Conservation (phyloP, 768 basidiomycete genomes). For the Sarcodon sp. region DNA sequence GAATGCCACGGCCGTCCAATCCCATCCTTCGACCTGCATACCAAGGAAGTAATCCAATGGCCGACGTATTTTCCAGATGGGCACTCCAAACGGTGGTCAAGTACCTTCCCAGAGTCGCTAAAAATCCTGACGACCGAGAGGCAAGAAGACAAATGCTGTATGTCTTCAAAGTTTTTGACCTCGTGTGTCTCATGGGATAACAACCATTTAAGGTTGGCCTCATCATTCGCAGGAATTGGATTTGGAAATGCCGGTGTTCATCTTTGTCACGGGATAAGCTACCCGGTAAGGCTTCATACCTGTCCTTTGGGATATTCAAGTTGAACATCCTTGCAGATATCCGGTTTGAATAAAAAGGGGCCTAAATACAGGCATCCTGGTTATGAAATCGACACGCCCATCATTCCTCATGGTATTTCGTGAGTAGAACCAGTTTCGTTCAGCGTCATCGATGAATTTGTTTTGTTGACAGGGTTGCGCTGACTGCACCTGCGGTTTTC, state of each 20-base stretch:
- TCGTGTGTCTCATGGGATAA: neutral
- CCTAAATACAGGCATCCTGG: slow-evolving; percentile 88
- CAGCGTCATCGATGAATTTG: neutral
- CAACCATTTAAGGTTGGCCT: slow-evolving; percentile 47
- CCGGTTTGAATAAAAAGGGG: slow-evolving; percentile 88
- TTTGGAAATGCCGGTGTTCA: slow-evolving; percentile 93
- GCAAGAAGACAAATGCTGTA: slow-evolving; percentile 89
- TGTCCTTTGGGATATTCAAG: neutral
- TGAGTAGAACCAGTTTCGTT: slow-evolving; percentile 13
- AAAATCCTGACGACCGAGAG: slow-evolving; percentile 65
- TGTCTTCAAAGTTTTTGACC: slow-evolving; percentile 9
- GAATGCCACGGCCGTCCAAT: slow-evolving; percentile 80
- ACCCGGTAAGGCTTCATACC: slow-evolving; percentile 41
- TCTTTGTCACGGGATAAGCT: slow-evolving; percentile 82
- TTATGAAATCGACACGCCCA: slow-evolving; percentile 73
- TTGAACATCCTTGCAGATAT: slow-evolving; percentile 40
- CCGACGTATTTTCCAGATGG: slow-evolving; percentile 94
- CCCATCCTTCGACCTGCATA: slow-evolving; percentile 88
- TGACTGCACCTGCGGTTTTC: slow-evolving; percentile 92
- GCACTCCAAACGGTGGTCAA: slow-evolving; percentile 82
- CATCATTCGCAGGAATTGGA: slow-evolving; percentile 92
- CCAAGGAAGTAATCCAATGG: slow-evolving; percentile 88
- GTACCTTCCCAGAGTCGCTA: slow-evolving; percentile 78
- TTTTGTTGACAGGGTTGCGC: slow-evolving; percentile 46
- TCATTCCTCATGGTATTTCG: slow-evolving; percentile 90